A percentile compares a stretch with the other conserved stretches of the same genome.
phyloP scores from a whole-genome alignment of 805 yeast species.

The Candida nemodendra region DNA sequence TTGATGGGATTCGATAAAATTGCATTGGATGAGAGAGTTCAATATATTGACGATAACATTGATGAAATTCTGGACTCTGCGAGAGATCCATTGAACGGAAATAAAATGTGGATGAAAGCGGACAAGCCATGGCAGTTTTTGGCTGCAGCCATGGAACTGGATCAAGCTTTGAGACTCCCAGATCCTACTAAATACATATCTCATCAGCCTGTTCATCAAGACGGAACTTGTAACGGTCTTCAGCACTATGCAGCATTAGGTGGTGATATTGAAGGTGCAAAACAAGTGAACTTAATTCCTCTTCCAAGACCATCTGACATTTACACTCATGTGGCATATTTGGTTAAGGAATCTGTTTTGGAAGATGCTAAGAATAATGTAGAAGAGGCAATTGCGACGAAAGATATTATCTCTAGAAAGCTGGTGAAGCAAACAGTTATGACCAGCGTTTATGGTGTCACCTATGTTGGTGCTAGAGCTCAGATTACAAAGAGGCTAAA shows the following conservation, averaged over 20 bases:
- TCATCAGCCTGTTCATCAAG: constrained; percentile 80
- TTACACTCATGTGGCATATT: constrained; percentile 64
- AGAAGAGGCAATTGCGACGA: constrained; percentile 51
- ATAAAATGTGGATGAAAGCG: constrained; percentile 68
- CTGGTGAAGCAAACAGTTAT: constrained; percentile 95
- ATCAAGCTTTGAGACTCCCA: constrained; percentile 55
- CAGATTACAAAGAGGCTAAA: constrained; percentile 81
- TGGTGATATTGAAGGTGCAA: constrained; percentile 82
- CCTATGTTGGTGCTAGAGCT: constrained; percentile 86
- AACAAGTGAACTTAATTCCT: constrained; percentile 72
- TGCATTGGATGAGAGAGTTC: constrained; percentile 60
- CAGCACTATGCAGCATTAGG: constrained; percentile 88
- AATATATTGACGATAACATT: constrained; percentile 56
- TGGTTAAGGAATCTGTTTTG: constrained; percentile 56
- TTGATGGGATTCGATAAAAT: constrained; percentile 74
- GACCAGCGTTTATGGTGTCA: constrained; percentile 98
- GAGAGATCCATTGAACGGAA: constrained; percentile 54
- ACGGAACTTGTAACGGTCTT: constrained; percentile 83
- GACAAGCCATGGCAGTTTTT: constrained; percentile 86
- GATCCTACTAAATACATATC: constrained; percentile 68
- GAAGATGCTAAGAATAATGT: constrained; percentile 53
- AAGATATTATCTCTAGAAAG: constrained; percentile 72
- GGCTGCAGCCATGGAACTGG: constrained; percentile 65
- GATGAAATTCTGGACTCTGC: constrained; percentile 58
- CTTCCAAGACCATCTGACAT: constrained; percentile 76